phyloP scores from a whole-genome alignment of 306 rosid genomes.

The Neltuma alba region DNA sequence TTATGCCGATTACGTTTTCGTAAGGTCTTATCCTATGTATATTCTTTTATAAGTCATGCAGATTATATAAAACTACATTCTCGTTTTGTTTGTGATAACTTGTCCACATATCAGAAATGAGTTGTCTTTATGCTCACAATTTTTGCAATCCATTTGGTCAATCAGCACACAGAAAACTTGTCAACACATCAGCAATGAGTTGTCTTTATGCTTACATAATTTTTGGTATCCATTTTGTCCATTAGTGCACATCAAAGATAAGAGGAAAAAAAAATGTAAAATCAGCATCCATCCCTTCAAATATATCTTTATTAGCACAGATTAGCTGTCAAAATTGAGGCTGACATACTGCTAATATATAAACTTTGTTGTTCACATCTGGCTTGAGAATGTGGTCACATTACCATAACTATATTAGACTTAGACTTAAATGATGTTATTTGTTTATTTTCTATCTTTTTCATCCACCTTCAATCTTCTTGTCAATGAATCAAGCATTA shows the following conservation, averaged over 20 bases:
- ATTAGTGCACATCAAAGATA: conserved; percentile 19
- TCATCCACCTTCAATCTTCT: conserved; percentile 19
- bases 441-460: conserved; percentile 27
- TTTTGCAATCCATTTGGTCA: conserved; percentile 8
- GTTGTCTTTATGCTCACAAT: neutral
- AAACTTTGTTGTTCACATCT: neutral
- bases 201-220: neutral
- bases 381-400: conserved; percentile 27
- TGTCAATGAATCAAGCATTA: conserved; percentile 23
- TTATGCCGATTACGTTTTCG: conserved; percentile 99
- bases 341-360: conserved; percentile 5
- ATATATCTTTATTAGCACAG: conserved; percentile 18
- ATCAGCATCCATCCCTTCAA: conserved; percentile 20
- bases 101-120: neutral
- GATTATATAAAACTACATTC: conserved; percentile 20
- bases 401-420: conserved; percentile 1
- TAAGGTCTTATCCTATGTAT: conserved; percentile 93
- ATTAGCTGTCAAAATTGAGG: conserved; percentile 21
- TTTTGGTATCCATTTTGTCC: conserved; percentile 11
- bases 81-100: conserved; percentile 21
- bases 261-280: conserved; percentile 13
- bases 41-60: conserved; percentile 47
- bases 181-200: conserved; percentile 22
- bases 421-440: neutral
- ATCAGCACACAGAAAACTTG: too few species aligned